Base-by-base conservation (phyloP, 2,329 filamentous ascomycete species). In the Leptographium wingfieldii region DNA sequence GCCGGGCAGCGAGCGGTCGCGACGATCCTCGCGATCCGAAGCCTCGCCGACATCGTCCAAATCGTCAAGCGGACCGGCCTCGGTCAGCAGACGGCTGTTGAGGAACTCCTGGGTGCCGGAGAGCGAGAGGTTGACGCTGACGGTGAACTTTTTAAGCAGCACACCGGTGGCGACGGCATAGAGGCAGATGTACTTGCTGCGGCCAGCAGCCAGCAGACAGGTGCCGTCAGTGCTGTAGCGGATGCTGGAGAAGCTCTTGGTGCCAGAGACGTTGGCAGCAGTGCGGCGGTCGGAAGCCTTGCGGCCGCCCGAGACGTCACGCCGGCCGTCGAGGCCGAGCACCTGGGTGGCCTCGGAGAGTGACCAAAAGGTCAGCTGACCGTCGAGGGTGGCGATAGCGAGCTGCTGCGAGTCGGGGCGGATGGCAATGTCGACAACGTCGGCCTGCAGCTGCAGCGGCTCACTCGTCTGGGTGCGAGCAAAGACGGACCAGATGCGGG, bases 121-220 rank as follows among this genome's bases (percentile, higher is more conserved):
- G 3, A 99, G 77, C 1, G 92, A 95, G n/a, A 96, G 78, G 72
- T 99, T 99, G 68, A 96, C 83, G 66, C 90, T 95, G 68, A 97
- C 92, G 1, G 92, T 96, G 69, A 88, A 99, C 70, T 96, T 96
- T 72, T 95, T 96, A 60, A 97, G 77, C 12, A 99, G 76, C 0
- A 94, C 90, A 71, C 94, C 91, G 0, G 92, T 95, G 61, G 85
- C 85, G 38, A 95, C 90, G n/a, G 95, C 92, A 74, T 99, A 99
- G 61, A 99, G 73, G 70, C 94, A 97, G 58, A 99, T 96, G 72
- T 95, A 96, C 75, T 99, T 99, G 84, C 91, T 96, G 77, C 94
- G 96, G 38, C 94, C 94, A 55, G 84, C 92, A 0, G 92, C 94
- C 49, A 99, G 77, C 12, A 99, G 78, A 67, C 94, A 96, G 63